Percentiles rank a stretch among this genome's conserved stretches.
These are phyloP conservation scores for Medicago arabica DNA, from an alignment of 306 rosid species.

Conservation along the genomic window DNA sequence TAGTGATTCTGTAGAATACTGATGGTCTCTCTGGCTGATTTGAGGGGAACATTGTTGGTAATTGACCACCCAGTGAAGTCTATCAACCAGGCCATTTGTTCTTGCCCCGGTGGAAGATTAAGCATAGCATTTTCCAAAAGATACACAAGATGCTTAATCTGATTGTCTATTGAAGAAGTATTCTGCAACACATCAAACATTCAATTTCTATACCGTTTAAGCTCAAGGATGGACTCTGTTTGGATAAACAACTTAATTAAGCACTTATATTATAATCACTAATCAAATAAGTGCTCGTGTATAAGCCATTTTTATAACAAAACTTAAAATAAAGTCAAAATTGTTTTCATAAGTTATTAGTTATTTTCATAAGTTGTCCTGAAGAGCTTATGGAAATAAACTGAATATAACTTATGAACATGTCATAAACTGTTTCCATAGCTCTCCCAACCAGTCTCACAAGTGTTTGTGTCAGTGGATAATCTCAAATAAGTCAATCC, in stretches of 20 bases:
- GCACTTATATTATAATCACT: not conserved
- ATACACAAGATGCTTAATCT: slow-evolving; percentile 79
- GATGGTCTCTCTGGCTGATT: slow-evolving; percentile 49
- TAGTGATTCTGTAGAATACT: slow-evolving; percentile 51
- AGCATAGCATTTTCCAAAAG: slow-evolving; percentile 76
- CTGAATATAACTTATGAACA: not conserved
- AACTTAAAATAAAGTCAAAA: too few relatives aligned
- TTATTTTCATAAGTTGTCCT: not conserved
- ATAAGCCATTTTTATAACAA: not conserved
- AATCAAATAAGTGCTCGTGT: not conserved
- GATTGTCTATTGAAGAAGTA: slow-evolving; percentile 75
- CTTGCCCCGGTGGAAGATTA: slow-evolving; percentile 62
- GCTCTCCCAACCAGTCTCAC: not conserved
- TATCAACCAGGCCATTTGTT: slow-evolving; percentile 74
- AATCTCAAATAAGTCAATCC: not conserved
- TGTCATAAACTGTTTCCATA: not conserved
- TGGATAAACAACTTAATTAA: not conserved
- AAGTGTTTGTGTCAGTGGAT: not conserved
- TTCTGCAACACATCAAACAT: slow-evolving; percentile 61
- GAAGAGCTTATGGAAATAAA: not conserved
- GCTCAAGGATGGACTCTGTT: not conserved
- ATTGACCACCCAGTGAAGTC: slow-evolving; percentile 60
- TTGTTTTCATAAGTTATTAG: too few relatives aligned
- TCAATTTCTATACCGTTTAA: not conserved
- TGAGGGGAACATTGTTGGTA: slow-evolving; percentile 51